These are phyloP conservation scores for Prinsepia uniflora DNA, from an alignment of 306 rosid species.

Conservation along the genomic window DNA sequence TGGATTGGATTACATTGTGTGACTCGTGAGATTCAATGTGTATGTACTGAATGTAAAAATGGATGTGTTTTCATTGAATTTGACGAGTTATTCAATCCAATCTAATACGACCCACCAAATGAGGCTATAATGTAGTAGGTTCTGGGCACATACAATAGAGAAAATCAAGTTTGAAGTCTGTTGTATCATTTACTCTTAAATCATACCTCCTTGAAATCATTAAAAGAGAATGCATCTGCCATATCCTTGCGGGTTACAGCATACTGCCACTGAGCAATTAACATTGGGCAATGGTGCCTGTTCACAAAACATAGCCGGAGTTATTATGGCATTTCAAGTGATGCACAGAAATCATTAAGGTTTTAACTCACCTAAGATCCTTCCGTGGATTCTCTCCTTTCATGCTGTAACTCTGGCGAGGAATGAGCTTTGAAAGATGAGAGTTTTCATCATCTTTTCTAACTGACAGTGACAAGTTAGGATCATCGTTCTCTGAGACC, in stretches of 20 bases:
- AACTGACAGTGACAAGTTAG: slow-evolving; percentile 43
- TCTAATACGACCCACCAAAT: too few relatives aligned
- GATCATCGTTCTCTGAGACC: slow-evolving; percentile 39
- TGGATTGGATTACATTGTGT: too few relatives aligned
- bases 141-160: too few relatives aligned
- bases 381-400: slow-evolving; percentile 65
- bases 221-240: slow-evolving; percentile 55
- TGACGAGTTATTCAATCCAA: too few relatives aligned
- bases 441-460: slow-evolving; percentile 36
- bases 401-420: slow-evolving; percentile 80
- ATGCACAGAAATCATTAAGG: slow-evolving; percentile 15
- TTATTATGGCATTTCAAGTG: slow-evolving; percentile 7
- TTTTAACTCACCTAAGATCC: slow-evolving; percentile 62
- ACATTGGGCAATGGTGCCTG: slow-evolving; percentile 81
- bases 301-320: slow-evolving; percentile 29
- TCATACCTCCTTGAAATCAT: slow-evolving; percentile 70
- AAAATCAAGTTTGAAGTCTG: too few relatives aligned
- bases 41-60: too few relatives aligned
- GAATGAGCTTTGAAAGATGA: slow-evolving; percentile 49
- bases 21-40: too few relatives aligned
- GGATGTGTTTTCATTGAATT: too few relatives aligned
- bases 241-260: slow-evolving; percentile 89
- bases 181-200: slow-evolving; percentile 11
- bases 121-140: too few relatives aligned
- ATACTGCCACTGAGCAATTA: slow-evolving; percentile 79